Conservation (phyloP, 2,329 filamentous ascomycete species). For the Eurotiales sp. region DNA sequence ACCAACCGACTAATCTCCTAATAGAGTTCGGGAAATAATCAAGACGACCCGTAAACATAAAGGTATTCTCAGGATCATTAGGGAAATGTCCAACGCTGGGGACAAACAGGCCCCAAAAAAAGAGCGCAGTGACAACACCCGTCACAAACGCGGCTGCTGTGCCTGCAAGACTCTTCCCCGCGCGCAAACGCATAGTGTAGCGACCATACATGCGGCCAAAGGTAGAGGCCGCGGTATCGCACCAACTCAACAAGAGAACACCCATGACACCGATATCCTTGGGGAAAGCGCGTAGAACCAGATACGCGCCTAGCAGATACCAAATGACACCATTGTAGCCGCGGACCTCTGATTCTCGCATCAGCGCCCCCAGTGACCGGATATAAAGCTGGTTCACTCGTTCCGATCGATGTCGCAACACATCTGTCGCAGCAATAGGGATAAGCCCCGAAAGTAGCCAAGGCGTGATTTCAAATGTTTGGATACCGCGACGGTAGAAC, state of each 20-base stretch:
- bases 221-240: slow-evolving; percentile 93
- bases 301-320: slow-evolving; percentile 88
- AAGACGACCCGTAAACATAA: slow-evolving; percentile 77
- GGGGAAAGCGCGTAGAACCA: slow-evolving; percentile 78
- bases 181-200: slow-evolving; percentile 79
- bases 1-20: slow-evolving; percentile 59
- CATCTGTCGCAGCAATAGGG: slow-evolving; percentile 77
- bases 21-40: slow-evolving; percentile 60
- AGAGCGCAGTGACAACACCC: slow-evolving; percentile 74
- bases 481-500: slow-evolving; percentile 76
- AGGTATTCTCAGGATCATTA: slow-evolving; percentile 65
- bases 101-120: slow-evolving; percentile 86
- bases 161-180: slow-evolving; percentile 88
- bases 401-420: slow-evolving; percentile 76
- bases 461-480: slow-evolving; percentile 74
- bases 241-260: slow-evolving; percentile 91
- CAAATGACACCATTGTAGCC: slow-evolving; percentile 97
- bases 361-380: slow-evolving; percentile 75
- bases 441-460: slow-evolving; percentile 76
- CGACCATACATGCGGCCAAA: slow-evolving; percentile 86
- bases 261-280: slow-evolving; percentile 91
- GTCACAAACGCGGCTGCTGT: slow-evolving; percentile 78
- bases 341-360: slow-evolving; percentile 92
- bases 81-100: slow-evolving; percentile 64
- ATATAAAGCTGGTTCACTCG: slow-evolving; percentile 87